These are phyloP conservation scores for Yarrowia sp. DNA, from an alignment of 805 yeast species.

Conservation along the genomic window DNA sequence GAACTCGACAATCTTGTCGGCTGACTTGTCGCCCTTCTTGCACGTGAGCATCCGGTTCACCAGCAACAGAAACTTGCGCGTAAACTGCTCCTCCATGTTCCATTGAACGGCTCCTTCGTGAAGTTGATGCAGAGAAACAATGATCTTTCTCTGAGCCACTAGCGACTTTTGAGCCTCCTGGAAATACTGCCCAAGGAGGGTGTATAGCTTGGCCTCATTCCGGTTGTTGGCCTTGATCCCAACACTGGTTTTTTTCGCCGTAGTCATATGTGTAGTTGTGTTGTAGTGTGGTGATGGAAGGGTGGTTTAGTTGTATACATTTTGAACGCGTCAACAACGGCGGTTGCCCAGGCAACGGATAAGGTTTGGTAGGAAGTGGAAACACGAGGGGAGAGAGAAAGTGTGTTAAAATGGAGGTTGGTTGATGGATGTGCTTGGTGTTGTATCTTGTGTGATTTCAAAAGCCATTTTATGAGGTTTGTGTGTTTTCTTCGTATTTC, in stretches of 20 bases:
- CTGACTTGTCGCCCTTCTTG: slow-evolving; percentile 72
- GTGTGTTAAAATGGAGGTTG: no score
- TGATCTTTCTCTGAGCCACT: slow-evolving; percentile 79
- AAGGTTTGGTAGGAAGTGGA: not conserved
- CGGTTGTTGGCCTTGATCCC: slow-evolving; percentile 12
- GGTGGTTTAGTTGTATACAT: not conserved
- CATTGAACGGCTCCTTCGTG: slow-evolving; percentile 62
- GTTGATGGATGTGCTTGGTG: no score
- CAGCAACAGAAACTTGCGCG: slow-evolving; percentile 63
- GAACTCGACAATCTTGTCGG: slow-evolving; percentile 77
- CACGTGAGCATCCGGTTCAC: slow-evolving; percentile 70
- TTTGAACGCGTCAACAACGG: slow-evolving; percentile 26
- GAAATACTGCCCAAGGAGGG: slow-evolving; percentile 62
- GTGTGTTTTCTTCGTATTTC: no score
- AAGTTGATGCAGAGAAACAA: slow-evolving; percentile 62
- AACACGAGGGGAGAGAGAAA: no score
- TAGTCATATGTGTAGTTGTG: slow-evolving; percentile 6
- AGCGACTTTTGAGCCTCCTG: slow-evolving; percentile 79
- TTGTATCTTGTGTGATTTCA: no score
- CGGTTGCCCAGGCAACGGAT: slow-evolving; percentile 15
- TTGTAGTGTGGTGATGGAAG: no score
- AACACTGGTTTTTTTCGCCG: slow-evolving; percentile 16
- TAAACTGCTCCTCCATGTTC: slow-evolving; percentile 65
- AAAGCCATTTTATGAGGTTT: no score
- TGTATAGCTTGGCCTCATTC: slow-evolving; percentile 39